phyloP scores from a whole-genome alignment of 2,329 filamentous ascomycete species.

The Sclerotinia minor region DNA sequence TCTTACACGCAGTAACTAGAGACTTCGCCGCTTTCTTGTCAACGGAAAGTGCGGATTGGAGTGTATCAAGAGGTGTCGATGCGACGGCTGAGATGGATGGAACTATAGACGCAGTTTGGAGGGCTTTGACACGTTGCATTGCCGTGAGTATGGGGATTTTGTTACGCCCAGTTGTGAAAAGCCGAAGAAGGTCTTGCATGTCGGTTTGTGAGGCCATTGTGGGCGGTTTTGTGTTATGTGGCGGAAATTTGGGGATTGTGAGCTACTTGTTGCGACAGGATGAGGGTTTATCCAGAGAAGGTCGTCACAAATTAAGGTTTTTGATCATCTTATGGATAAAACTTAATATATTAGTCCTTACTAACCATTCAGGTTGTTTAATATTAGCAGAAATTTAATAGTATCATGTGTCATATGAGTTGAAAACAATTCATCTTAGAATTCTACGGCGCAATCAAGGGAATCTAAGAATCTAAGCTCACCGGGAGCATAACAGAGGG shows the following conservation, averaged over 20 bases:
- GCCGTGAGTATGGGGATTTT: slow-evolving; percentile 61
- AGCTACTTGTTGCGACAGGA: not conserved
- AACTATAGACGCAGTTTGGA: slow-evolving; percentile 55
- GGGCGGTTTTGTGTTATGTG: not conserved
- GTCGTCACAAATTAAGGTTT: not conserved
- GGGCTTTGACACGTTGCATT: slow-evolving; percentile 57
- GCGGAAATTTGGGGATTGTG: not conserved
- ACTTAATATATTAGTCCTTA: not conserved
- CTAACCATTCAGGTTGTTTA: not conserved
- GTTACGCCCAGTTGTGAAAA: slow-evolving; percentile 54
- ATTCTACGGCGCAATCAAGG: not conserved
- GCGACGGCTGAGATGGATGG: slow-evolving; percentile 37
- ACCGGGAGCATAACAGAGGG: not conserved
- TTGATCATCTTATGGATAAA: no score
- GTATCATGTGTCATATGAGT: not conserved
- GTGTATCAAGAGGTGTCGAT: slow-evolving; percentile 30
- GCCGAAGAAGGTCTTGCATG: slow-evolving; percentile 60
- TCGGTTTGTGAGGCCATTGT: slow-evolving; percentile 43
- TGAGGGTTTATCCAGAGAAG: not conserved
- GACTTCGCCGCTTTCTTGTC: slow-evolving; percentile 41
- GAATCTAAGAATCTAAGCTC: not conserved
- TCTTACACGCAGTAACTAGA: slow-evolving; percentile 39
- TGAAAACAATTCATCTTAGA: no score
- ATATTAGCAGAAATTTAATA: not conserved
- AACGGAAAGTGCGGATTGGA: slow-evolving; percentile 33